phyloP scores from a whole-genome alignment of 2,329 filamentous ascomycete species.

The Botrytis paeoniae region DNA sequence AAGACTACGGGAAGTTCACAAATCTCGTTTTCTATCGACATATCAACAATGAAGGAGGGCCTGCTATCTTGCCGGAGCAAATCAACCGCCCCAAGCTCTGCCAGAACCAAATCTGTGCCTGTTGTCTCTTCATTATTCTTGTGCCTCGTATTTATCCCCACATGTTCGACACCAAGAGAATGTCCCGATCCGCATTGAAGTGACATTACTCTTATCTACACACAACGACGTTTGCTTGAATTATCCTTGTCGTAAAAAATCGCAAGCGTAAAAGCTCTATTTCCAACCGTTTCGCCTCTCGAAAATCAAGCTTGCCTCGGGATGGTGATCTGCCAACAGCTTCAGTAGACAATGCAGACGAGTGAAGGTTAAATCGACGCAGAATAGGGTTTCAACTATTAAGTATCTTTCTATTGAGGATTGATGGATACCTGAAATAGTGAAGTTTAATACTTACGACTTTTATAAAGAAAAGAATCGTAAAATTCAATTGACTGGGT shows the following conservation, averaged over 20 bases:
- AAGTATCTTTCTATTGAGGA: background rate
- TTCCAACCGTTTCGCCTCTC: background rate
- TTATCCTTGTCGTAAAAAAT: background rate
- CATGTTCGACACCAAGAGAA: background rate
- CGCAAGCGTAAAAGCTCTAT: background rate
- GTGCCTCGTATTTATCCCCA: background rate
- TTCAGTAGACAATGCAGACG: background rate
- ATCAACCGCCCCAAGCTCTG: background rate
- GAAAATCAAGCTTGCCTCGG: background rate
- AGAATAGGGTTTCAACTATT: background rate
- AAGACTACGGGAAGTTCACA: background rate
- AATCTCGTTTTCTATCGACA: background rate
- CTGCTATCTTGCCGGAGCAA: conserved; percentile 1
- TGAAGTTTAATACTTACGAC: too few relatives aligned
- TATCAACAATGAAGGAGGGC: background rate
- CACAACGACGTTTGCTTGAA: background rate
- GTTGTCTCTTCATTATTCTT: background rate
- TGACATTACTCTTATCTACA: background rate
- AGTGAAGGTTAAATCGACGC: background rate
- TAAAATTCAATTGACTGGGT: background rate
- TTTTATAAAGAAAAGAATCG: background rate
- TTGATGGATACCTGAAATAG: background rate
- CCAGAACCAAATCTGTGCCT: background rate
- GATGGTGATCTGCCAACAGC: background rate
- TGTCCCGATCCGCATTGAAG: background rate